A percentile compares a stretch with the other conserved stretches of the same genome.
Conservation (phyloP, 257 asterid species). For the Pogostemon cablin region DNA sequence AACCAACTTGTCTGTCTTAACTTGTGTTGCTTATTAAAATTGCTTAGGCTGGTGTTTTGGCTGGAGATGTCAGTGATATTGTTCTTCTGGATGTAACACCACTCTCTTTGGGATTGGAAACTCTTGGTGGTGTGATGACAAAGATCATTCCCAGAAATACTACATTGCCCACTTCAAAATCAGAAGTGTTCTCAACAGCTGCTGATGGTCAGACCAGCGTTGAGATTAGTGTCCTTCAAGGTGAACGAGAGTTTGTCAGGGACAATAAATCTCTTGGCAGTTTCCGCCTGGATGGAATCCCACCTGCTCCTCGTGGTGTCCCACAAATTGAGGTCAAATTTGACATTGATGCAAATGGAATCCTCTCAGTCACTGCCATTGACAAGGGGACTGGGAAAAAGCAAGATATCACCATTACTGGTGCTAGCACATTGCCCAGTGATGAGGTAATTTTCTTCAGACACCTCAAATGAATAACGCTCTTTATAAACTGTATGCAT, state of each 20-base stretch:
- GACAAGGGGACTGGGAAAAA: conserved; percentile 98
- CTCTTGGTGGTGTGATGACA: conserved; percentile 98
- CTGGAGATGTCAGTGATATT: conserved; percentile 96
- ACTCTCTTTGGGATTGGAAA: conserved; percentile 91
- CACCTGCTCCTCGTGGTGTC: conserved; percentile 98
- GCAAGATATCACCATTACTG: conserved; percentile 95
- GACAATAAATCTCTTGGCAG: conserved; percentile 97
- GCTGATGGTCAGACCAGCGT: conserved; percentile 99
- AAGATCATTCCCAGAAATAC: conserved; percentile 94
- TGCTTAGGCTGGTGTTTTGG: conserved; percentile 91
- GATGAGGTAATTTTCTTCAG: conserved; percentile 64
- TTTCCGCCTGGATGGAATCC: conserved; percentile 97
- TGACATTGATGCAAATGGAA: conserved; percentile 96
- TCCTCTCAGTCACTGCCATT: conserved; percentile 84
- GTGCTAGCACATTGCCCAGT: conserved; percentile 93
- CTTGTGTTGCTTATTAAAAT: conserved; percentile 19
- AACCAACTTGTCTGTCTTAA: conserved; percentile 3
- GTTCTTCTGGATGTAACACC: conserved; percentile 96
- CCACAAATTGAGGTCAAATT: conserved; percentile 97
- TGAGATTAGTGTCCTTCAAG: conserved; percentile 94
- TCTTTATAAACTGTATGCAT: conserved; percentile 4
- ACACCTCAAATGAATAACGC: background rate
- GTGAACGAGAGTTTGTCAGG: conserved; percentile 95
- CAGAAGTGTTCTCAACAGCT: conserved; percentile 98
- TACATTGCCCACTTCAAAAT: conserved; percentile 91